A percentile compares a stretch with the other conserved stretches of the same genome.
Evolutionary conservation across 305 asterid genomes (phyloP).

Genomic region (Salvia sclarea): DNA sequence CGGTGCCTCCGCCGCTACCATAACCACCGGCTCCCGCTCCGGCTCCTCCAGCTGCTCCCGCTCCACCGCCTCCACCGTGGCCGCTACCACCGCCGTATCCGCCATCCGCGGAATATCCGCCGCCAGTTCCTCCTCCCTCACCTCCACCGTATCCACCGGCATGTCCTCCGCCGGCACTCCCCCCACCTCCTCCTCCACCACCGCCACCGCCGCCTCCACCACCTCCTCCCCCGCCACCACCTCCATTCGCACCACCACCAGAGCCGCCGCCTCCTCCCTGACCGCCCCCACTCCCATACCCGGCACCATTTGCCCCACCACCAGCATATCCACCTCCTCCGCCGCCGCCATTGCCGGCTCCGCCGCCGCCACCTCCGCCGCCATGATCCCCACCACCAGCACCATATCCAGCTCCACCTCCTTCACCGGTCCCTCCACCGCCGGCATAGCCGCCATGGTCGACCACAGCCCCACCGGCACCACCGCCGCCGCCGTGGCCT

Average conservation of each 20-base stretch:
- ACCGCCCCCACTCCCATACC: conserved; percentile 38
- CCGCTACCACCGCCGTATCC: conserved; percentile 50
- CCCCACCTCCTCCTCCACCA: conserved; percentile 49
- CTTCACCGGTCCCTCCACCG: conserved; percentile 41
- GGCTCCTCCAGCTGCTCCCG: conserved; percentile 29
- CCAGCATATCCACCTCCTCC: conserved; percentile 39
- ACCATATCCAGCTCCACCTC: conserved; percentile 37
- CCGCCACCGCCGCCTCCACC: conserved; percentile 47
- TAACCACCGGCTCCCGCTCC: conserved; percentile 40
- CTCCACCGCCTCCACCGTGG: conserved; percentile 42
- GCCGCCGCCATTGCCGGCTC: conserved; percentile 36
- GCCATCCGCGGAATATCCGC: conserved; percentile 39
- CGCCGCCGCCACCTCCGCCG: conserved; percentile 40
- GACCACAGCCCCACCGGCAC: conserved; percentile 37
- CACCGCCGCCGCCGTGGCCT: conserved; percentile 40
- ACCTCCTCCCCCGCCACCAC: conserved; percentile 43
- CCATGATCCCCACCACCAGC: conserved; percentile 40
- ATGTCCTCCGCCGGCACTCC: conserved; percentile 41
- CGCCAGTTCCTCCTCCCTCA: conserved; percentile 45
- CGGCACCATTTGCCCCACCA: conserved; percentile 38
- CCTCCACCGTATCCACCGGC: conserved; percentile 49
- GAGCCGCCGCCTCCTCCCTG: conserved; percentile 36
- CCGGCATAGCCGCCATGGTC: conserved; percentile 44
- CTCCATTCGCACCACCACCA: conserved; percentile 40
- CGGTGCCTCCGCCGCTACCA: conserved; percentile 32